Evolutionary conservation across 768 basidiomycete genomes (phyloP).

Genomic region (Rhodotorula diobovata): DNA sequence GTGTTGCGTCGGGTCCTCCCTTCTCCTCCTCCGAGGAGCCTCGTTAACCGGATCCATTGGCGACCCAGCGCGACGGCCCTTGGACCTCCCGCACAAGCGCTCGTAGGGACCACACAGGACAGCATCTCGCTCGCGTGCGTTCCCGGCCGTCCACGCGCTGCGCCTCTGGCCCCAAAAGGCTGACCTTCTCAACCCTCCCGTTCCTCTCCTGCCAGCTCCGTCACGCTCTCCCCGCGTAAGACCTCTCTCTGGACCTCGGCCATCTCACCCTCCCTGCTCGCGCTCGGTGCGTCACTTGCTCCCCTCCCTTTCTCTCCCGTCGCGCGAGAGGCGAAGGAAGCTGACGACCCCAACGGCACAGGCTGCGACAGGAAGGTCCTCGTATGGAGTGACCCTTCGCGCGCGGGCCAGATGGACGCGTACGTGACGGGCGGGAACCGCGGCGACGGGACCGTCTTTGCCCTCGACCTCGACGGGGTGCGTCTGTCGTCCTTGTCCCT

Average conservation of each 20-base stretch:
- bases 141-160: too few species aligned
- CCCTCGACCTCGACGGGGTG: constrained; percentile 29
- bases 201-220: background rate
- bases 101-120: constrained; percentile 24
- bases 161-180: background rate
- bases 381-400: constrained; percentile 4
- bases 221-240: constrained; percentile 32
- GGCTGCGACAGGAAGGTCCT: constrained; percentile 35
- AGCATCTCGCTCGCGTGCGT: constrained; percentile 30
- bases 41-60: too few species aligned
- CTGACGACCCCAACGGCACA: background rate
- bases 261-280: constrained; percentile 23
- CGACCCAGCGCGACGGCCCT: constrained; percentile 27
- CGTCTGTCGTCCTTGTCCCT: background rate
- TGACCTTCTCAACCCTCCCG: background rate
- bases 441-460: constrained; percentile 35
- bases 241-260: constrained; percentile 35
- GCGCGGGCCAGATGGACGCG: constrained; percentile 11
- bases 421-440: constrained; percentile 18
- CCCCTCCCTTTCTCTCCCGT: too few species aligned
- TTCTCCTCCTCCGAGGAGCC: background rate
- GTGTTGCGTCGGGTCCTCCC: background rate
- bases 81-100: constrained; percentile 27
- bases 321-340: too few species aligned
- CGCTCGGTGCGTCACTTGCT: constrained; percentile 10